phyloP scores from a whole-genome alignment of 179 eudicot genomes.

The Amaranthus tricolor region DNA sequence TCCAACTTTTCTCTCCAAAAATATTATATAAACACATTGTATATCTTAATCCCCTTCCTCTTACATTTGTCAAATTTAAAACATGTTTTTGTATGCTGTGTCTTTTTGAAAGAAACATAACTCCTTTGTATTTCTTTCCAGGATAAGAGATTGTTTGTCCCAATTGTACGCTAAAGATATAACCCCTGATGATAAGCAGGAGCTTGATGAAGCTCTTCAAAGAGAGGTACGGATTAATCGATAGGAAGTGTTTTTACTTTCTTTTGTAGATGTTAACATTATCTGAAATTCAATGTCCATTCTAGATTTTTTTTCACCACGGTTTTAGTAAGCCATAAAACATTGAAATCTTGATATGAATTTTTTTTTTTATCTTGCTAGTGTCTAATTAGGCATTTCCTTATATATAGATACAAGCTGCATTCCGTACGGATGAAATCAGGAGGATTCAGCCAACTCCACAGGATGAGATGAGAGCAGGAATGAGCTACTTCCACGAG shows the following conservation, averaged over 20 bases:
- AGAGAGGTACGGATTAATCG: conserved; percentile 55
- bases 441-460: conserved; percentile 91
- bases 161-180: conserved; percentile 80
- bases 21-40: too few relatives aligned
- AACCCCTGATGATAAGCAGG: conserved; percentile 89
- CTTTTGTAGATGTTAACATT: too few relatives aligned
- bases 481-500: conserved; percentile 96
- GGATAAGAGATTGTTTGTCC: conserved; percentile 83
- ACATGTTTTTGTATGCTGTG: neutral
- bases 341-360: neutral
- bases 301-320: too few relatives aligned
- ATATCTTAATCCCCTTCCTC: neutral
- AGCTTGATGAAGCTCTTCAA: conserved; percentile 89
- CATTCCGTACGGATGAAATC: conserved; percentile 93
- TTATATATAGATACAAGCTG: conserved; percentile 79
- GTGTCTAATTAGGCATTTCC: neutral
- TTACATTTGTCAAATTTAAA: neutral
- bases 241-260: neutral
- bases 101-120: neutral
- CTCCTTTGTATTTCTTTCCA: conserved; percentile 15
- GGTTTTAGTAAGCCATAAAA: neutral
- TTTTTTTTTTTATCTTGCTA: too few relatives aligned
- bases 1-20: too few relatives aligned
- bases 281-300: too few relatives aligned
- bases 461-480: conserved; percentile 97